Conservation (phyloP, 2,329 filamentous ascomycete genomes). For the Pseudogymnoascus sp. region DNA sequence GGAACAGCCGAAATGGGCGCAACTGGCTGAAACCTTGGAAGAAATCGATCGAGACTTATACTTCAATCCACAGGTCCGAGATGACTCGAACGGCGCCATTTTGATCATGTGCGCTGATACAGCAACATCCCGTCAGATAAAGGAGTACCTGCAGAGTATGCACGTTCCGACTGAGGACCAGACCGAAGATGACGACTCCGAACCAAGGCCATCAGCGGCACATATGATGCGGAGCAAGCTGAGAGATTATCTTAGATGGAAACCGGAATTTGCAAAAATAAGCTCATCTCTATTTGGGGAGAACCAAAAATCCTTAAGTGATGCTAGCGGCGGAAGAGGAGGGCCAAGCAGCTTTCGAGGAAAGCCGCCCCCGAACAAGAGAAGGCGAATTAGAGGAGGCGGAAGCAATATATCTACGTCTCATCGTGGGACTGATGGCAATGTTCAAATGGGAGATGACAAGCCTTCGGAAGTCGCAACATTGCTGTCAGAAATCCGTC, state of each 20-base stretch:
- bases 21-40: slow-evolving; percentile 81
- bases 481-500: slow-evolving; percentile 73
- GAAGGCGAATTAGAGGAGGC: slow-evolving; percentile 75
- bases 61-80: slow-evolving; percentile 65
- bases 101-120: slow-evolving; percentile 93
- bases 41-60: slow-evolving; percentile 91
- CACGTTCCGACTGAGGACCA: slow-evolving; percentile 50
- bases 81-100: slow-evolving; percentile 85
- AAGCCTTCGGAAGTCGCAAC: slow-evolving; percentile 73
- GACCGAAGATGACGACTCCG: slow-evolving; percentile 33
- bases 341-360: slow-evolving; percentile 39
- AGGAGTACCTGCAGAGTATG: slow-evolving; percentile 90
- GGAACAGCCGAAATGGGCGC: slow-evolving; percentile 87
- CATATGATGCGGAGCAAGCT: slow-evolving; percentile 89
- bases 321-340: slow-evolving; percentile 39
- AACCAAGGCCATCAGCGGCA: slow-evolving; percentile 61
- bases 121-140: slow-evolving; percentile 75
- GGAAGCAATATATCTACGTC: slow-evolving; percentile 48
- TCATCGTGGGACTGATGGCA: slow-evolving; percentile 63
- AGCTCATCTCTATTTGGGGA: slow-evolving; percentile 71
- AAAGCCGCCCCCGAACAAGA: slow-evolving; percentile 72
- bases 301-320: slow-evolving; percentile 66
- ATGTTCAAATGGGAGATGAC: slow-evolving; percentile 71
- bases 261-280: slow-evolving; percentile 77
- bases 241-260: slow-evolving; percentile 83